Base-by-base conservation (phyloP, 805 yeast genomes). In the Cyberlindnera japonica region DNA sequence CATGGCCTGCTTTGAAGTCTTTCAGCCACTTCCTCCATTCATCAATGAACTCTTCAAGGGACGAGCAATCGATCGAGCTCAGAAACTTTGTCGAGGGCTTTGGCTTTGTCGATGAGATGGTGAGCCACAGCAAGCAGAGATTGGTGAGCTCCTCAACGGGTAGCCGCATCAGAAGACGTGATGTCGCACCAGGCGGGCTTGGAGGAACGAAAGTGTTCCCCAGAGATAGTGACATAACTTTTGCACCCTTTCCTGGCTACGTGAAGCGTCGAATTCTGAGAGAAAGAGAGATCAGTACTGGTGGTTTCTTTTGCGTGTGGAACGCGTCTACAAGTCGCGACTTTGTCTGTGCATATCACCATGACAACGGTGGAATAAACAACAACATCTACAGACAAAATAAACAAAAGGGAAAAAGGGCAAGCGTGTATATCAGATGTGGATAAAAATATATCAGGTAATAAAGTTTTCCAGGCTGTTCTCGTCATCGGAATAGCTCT, bases 91-190 rank as follows among this genome's bases (percentile, higher is more conserved):
- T 13, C 3, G 43, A 18, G 12, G 54, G 51, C 5, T 25, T 32
- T 6, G 60, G 60, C 15, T 28, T 23, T 7, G 60, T 51, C 5
- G 46, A 43, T 3, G 45, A 40, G 7, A 54, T 36, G 4, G 55
- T 42, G 14, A 44, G 43, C 60, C 60, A 56, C 7, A 56, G 37
- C 1, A 50, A 38, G 31, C 55, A 52, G 9, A 56, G 17, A 33
- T 53, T 54, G 5, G 37, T 27, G 10, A 56, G 44, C 14, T 56
- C 56, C 2, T 47, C 49, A 3, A 33, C 26, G 5, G 55, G 44
- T 2, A 54, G 44, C 13, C 57, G 45, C 3, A 51, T 28, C 2
- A 56, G 36, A 3, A 43, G 29, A n/a, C 47, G 39, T 0, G 49
- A 31, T 1, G 50, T 47, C 10, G 41, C 28, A 2, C 29, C 12